Evolutionary conservation across 331 rosid genomes (phyloP).

Genomic region (Dryas integrifolia): DNA sequence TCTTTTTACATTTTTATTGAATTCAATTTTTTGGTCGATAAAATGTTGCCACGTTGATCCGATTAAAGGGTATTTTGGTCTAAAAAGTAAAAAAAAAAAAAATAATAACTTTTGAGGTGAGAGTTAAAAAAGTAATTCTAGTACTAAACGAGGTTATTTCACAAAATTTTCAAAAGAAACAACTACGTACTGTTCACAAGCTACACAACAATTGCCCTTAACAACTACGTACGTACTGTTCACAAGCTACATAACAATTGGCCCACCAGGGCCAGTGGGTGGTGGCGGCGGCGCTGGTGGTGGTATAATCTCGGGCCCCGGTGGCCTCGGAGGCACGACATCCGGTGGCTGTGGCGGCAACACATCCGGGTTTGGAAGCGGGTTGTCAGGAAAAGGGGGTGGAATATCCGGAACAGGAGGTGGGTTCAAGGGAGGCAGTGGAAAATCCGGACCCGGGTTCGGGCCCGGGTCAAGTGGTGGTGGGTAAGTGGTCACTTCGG

Average conservation of each 20-base stretch:
- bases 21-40: too few relatives aligned
- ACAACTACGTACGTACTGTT: background rate
- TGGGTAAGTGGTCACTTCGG: constrained; percentile 45
- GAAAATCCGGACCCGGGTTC: constrained; percentile 40
- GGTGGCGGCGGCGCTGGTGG: constrained; percentile 10
- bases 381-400: constrained; percentile 41
- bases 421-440: constrained; percentile 42
- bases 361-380: constrained; percentile 33
- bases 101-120: too few relatives aligned
- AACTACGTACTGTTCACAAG: background rate
- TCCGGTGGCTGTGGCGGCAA: constrained; percentile 49
- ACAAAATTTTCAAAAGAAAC: too few relatives aligned
- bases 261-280: constrained; percentile 12
- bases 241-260: background rate
- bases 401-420: constrained; percentile 41
- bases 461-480: constrained; percentile 26
- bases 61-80: too few relatives aligned
- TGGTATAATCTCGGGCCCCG: constrained; percentile 26
- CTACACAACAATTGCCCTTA: background rate
- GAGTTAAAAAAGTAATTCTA: too few relatives aligned
- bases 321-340: constrained; percentile 17
- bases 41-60: too few relatives aligned
- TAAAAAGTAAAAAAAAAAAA: too few relatives aligned
- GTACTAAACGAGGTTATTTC: too few relatives aligned
- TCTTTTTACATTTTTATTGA: too few relatives aligned